These are phyloP conservation scores for Aspergillus wentii DNA, from an alignment of 495 filamentous ascomycete species.

Conservation along the genomic window DNA sequence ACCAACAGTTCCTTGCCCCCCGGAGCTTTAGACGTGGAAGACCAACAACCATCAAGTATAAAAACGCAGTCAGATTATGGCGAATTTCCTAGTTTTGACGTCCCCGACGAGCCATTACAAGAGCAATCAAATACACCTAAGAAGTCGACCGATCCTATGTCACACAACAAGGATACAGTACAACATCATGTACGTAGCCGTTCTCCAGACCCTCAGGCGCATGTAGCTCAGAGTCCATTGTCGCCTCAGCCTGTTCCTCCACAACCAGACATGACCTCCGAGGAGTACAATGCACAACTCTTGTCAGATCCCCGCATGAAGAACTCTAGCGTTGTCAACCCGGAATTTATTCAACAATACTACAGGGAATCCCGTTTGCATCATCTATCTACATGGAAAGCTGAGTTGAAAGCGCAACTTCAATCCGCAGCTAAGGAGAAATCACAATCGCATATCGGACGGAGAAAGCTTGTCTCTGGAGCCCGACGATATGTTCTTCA, in stretches of 20 bases:
- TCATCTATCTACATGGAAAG: conserved; percentile 94
- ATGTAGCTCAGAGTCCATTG: conserved; percentile 1
- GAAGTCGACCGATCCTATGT: no score
- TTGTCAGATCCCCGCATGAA: conserved; percentile 76
- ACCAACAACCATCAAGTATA: conserved; percentile 1
- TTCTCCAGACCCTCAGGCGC: not conserved
- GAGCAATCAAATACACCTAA: not conserved
- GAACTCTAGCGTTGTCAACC: conserved; percentile 81
- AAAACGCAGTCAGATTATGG: conserved; percentile 39
- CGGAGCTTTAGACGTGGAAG: not conserved
- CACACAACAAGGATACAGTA: no score
- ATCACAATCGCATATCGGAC: conserved; percentile 45
- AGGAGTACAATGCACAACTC: conserved; percentile 83
- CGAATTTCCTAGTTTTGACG: conserved; percentile 38
- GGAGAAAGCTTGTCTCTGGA: conserved; percentile 48
- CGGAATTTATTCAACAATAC: conserved; percentile 88
- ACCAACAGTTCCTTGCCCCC: not conserved
- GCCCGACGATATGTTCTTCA: conserved; percentile 83
- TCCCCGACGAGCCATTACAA: conserved; percentile 14
- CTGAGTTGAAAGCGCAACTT: conserved; percentile 81
- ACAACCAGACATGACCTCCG: conserved; percentile 62
- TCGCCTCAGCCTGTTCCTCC: conserved; percentile 5
- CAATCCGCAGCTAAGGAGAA: conserved; percentile 72
- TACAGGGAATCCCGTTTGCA: conserved; percentile 92
- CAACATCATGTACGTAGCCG: not conserved